Conservation (phyloP, 169 alveolate genomes). For the Plasmodium reichenowi region DNA sequence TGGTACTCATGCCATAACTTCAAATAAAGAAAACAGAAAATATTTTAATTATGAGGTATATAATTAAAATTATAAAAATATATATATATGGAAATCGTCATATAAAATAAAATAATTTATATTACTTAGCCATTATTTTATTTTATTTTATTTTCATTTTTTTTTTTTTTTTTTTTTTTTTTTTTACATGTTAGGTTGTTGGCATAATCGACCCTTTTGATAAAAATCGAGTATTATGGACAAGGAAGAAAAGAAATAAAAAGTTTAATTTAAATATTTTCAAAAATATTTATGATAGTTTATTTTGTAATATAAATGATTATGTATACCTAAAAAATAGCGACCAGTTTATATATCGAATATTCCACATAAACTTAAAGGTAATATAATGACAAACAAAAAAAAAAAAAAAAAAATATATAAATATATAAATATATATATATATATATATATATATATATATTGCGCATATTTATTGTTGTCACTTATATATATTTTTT, state of each 20-base stretch:
- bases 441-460: not conserved
- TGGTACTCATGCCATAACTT: constrained; percentile 23
- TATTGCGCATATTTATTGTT: not conserved
- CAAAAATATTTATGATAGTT: constrained; percentile 45
- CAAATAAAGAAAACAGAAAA: constrained; percentile 11
- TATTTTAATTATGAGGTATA: constrained; percentile 41
- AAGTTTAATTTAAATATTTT: constrained; percentile 25
- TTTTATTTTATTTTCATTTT: not conserved
- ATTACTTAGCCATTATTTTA: not conserved
- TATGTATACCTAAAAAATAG: constrained; percentile 38
- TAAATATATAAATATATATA: not conserved
- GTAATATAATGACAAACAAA: not conserved
- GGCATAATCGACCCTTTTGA: constrained; percentile 62
- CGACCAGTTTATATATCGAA: constrained; percentile 37
- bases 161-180: not conserved
- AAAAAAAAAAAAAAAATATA: not conserved
- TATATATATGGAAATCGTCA: not conserved
- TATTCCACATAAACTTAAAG: constrained; percentile 59
- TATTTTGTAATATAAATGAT: constrained; percentile 51
- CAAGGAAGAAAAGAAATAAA: constrained; percentile 28
- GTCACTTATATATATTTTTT: not conserved
- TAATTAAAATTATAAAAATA: constrained; percentile 1
- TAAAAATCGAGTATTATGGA: constrained; percentile 45
- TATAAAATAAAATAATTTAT: not conserved
- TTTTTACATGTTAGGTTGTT: constrained; percentile 18